Evolutionary conservation across 192 early-diverging fungal species (phyloP).

Genomic region (Mycoemilia scoparia): DNA sequence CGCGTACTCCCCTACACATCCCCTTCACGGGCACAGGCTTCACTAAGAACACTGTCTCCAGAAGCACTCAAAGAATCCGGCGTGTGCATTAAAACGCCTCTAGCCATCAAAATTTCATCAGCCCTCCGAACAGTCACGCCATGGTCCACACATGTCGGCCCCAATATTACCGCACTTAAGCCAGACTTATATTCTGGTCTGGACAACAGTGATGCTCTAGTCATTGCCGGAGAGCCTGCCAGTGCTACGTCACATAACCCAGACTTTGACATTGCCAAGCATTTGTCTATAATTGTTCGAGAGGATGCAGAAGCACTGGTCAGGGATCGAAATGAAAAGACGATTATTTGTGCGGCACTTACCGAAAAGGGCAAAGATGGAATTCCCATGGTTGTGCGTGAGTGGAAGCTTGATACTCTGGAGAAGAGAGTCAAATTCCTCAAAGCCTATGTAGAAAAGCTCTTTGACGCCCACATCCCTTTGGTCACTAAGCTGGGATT

Average conservation of each 20-base stretch:
- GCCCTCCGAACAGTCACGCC: slow-evolving; percentile 49
- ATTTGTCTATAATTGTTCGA: slow-evolving; percentile 37
- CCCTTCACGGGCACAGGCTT: slow-evolving; percentile 33
- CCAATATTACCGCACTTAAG: slow-evolving; percentile 30
- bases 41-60: slow-evolving; percentile 35
- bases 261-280: slow-evolving; percentile 41
- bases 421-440: slow-evolving; percentile 29
- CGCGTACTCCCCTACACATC: slow-evolving; percentile 19
- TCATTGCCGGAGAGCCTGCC: slow-evolving; percentile 35
- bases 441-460: slow-evolving; percentile 21
- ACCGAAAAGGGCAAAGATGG: slow-evolving; percentile 25
- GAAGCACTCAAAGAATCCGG: slow-evolving; percentile 8
- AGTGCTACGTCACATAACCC: slow-evolving; percentile 27
- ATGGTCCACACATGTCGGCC: slow-evolving; percentile 37
- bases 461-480: slow-evolving; percentile 39
- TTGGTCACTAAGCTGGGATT: slow-evolving; percentile 38
- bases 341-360: slow-evolving; percentile 38
- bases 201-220: slow-evolving; percentile 13
- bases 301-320: slow-evolving; percentile 27
- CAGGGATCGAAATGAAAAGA: slow-evolving; percentile 16
- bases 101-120: slow-evolving; percentile 44
- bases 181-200: slow-evolving; percentile 20
- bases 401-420: slow-evolving; percentile 26
- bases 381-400: slow-evolving; percentile 16
- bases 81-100: slow-evolving; percentile 33